phyloP scores from a whole-genome alignment of 1,284 basidiomycete genomes.

The Rhodotorula mucilaginosa region DNA sequence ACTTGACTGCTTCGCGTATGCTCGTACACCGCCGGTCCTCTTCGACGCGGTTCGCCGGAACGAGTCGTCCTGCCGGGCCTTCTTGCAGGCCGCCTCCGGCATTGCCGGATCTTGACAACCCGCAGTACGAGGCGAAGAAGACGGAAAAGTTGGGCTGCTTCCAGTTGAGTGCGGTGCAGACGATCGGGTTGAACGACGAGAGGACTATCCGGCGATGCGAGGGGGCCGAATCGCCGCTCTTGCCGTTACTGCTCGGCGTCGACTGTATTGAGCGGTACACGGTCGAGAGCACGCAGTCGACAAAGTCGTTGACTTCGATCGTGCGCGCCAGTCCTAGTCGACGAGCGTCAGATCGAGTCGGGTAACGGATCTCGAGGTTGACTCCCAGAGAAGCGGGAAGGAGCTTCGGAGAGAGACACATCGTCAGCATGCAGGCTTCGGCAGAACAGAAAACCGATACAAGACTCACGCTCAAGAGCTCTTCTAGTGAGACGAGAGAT shows the following conservation, averaged over 20 bases:
- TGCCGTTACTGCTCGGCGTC: not conserved
- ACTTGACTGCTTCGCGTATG: constrained; percentile 87
- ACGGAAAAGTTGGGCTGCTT: constrained; percentile 99
- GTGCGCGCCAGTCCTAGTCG: constrained; percentile 49
- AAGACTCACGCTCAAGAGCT: constrained; percentile 64
- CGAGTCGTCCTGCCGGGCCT: constrained; percentile 40
- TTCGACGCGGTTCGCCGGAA: constrained; percentile 52
- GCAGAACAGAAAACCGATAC: not conserved
- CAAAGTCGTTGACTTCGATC: constrained; percentile 71
- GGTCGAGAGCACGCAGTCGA: constrained; percentile 74
- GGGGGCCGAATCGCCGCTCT: not conserved
- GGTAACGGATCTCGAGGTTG: constrained; percentile 73
- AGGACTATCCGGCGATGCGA: constrained; percentile 62
- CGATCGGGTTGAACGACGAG: constrained; percentile 80
- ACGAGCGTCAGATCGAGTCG: constrained; percentile 54
- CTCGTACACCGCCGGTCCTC: constrained; percentile 61
- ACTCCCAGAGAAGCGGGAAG: constrained; percentile 71
- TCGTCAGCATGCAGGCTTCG: not conserved
- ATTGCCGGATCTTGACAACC: constrained; percentile 54
- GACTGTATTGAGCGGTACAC: constrained; percentile 62
- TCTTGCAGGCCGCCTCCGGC: constrained; percentile 13
- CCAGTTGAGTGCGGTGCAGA: constrained; percentile 91
- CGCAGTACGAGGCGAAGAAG: constrained; percentile 87
- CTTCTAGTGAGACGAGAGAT: constrained; percentile 67
- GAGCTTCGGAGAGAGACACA: constrained; percentile 52